Evolutionary conservation across 2,329 filamentous ascomycete species (phyloP).

Genomic region (Aspergillus nomiae): DNA sequence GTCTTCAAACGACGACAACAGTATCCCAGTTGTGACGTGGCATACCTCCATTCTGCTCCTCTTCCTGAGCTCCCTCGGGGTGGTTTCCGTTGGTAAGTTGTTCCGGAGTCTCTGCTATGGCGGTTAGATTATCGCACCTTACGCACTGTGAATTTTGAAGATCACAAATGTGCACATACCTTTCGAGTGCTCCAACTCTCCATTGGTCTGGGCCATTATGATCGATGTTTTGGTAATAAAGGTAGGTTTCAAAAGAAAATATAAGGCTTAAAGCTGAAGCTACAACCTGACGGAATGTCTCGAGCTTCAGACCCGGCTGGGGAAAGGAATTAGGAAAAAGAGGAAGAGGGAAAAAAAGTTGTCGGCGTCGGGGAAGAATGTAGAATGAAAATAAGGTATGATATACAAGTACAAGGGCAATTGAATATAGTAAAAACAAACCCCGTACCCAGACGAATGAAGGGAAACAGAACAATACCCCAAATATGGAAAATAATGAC

Average conservation of each 20-base stretch:
- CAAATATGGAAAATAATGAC: slow-evolving; percentile 18
- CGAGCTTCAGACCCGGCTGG: slow-evolving; percentile 9
- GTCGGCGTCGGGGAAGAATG: slow-evolving; percentile 17
- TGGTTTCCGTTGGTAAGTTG: slow-evolving; percentile 38
- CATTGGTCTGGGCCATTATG: slow-evolving; percentile 45
- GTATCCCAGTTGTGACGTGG: neutral
- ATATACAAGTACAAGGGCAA: slow-evolving; percentile 37
- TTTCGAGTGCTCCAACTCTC: slow-evolving; percentile 42
- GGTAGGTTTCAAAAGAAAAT: slow-evolving; percentile 20
- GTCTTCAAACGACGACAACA: neutral
- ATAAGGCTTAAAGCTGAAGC: slow-evolving; percentile 13
- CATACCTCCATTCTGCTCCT: slow-evolving; percentile 41
- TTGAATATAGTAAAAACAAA: slow-evolving; percentile 34
- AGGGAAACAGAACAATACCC: slow-evolving; percentile 26
- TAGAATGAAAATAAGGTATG: slow-evolving; percentile 28
- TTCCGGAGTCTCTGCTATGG: slow-evolving; percentile 35
- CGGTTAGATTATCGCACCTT: slow-evolving; percentile 20
- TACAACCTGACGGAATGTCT: slow-evolving; percentile 23
- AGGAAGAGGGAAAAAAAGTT: slow-evolving; percentile 19
- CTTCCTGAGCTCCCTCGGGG: slow-evolving; percentile 36
- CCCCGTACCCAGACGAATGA: slow-evolving; percentile 37
- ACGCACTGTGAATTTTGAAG: neutral
- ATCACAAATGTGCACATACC: slow-evolving; percentile 26
- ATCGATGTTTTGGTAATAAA: slow-evolving; percentile 15
- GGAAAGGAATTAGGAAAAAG: slow-evolving; percentile 11